Evolutionary conservation across 2,329 filamentous ascomycete genomes (phyloP).

Genomic region (Calonectria montana): DNA sequence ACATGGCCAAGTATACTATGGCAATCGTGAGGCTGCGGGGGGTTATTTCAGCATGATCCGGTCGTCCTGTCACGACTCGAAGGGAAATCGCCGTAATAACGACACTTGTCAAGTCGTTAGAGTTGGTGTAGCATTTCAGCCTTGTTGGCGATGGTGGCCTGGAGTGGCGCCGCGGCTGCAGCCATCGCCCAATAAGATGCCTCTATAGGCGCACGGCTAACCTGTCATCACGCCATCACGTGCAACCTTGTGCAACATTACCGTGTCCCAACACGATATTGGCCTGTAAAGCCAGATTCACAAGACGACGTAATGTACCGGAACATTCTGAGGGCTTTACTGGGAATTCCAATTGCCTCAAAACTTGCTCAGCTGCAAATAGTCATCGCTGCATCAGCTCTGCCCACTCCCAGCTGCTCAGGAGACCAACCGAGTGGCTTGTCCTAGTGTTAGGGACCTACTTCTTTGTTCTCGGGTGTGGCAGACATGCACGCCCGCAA

Average conservation of each 20-base stretch:
- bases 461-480: constrained; percentile 42
- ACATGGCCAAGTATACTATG: constrained; percentile 44
- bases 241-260: constrained; percentile 12
- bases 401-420: background rate
- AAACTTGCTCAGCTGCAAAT: background rate
- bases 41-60: constrained; percentile 27
- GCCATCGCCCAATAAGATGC: constrained; percentile 29
- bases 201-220: constrained; percentile 18
- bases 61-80: constrained; percentile 11
- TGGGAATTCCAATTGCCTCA: background rate
- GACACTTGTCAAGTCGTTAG: constrained; percentile 37
- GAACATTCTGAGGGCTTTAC: background rate
- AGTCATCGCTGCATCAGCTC: background rate
- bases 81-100: constrained; percentile 20
- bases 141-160: constrained; percentile 37
- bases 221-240: constrained; percentile 17
- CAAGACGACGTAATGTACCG: background rate
- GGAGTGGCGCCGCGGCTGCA: constrained; percentile 14
- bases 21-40: background rate
- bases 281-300: background rate
- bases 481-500: constrained; percentile 34
- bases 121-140: constrained; percentile 32
- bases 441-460: constrained; percentile 29
- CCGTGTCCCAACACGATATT: background rate
- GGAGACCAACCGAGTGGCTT: constrained; percentile 10